Base-by-base conservation (phyloP, 2,329 filamentous ascomycete species). In the Setomelanomma holmii region DNA sequence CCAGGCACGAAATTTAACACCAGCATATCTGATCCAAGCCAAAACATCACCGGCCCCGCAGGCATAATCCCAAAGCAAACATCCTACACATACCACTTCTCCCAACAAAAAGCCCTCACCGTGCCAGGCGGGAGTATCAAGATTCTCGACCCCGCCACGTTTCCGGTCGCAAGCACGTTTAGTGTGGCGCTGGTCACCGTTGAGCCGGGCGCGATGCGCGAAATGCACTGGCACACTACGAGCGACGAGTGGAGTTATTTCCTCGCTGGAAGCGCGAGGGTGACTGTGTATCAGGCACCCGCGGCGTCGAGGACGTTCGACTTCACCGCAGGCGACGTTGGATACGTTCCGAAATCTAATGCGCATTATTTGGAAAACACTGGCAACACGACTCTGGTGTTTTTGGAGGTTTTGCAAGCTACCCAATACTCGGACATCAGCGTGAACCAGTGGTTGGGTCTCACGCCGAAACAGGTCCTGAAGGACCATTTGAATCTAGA, bases 351-450 rank as follows among this genome's bases (percentile, higher is more conserved):
- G 1, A 76, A 79, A 8, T 76, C 79, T 0, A 76, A 79, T 34
- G 79, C 81, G 0, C 85, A 87, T 64, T 87, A 86, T 56, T 74
- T 87, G 16, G 84, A 87, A 72, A 87, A 86, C 63, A 85, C 80
- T 0, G 84, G 84, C 16, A 79, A 76, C 8, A 81, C 82, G 52
- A 81, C 85, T 52, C 69, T 86, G 7, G 72, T 86, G 4, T 85
- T 85, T 64, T 72, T 87, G n/a, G 84, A 30, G 27, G 80, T 87
- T 1, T 70, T 86, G 45, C 81, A 83, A 68, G 80, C 83, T 3
- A 65, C 69, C 20, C 74, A 75, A 45, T 84, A 83, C 53, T 77
- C 77, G 12, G 83, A 86, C 55, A 79, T 86, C 50, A 81, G 78
- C 48, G 79, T 84, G 4, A 79, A 80, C 1, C 83, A 86, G 69